phyloP scores from a whole-genome alignment of 441 rosid species.

The Cnidoscolus chayamansa region DNA sequence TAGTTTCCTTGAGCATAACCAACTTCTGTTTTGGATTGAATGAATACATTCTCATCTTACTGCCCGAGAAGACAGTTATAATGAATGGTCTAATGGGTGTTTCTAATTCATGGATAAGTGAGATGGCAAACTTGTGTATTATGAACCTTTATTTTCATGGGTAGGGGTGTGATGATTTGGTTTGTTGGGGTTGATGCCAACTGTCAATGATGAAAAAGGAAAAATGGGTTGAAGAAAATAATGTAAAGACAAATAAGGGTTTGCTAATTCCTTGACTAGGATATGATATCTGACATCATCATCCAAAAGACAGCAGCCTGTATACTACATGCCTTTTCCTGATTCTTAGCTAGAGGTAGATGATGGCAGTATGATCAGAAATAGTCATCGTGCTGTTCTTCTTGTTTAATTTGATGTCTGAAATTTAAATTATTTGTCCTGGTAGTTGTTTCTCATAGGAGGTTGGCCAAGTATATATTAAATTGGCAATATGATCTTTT shows the following conservation, averaged over 20 bases:
- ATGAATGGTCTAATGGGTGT: neutral
- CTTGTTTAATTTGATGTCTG: slow-evolving; percentile 1
- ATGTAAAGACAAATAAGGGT: neutral
- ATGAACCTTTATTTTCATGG: neutral
- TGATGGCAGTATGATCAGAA: slow-evolving; percentile 5
- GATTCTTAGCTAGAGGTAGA: neutral
- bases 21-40: neutral
- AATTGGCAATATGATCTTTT: neutral
- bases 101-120: neutral
- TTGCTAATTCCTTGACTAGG: neutral
- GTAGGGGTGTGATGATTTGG: neutral
- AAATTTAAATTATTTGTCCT: neutral
- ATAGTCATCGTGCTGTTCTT: neutral
- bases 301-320: neutral
- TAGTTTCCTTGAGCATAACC: neutral
- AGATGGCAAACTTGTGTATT: neutral
- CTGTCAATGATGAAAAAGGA: neutral
- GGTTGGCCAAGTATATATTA: neutral
- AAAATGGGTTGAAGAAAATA: neutral
- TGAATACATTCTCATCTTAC: neutral
- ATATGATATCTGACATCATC: neutral
- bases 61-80: neutral
- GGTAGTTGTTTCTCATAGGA: neutral
- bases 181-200: slow-evolving; percentile 1
- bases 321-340: neutral